A percentile compares a stretch with the other conserved stretches of the same genome.
These are phyloP conservation scores for Lodderomyces beijingensis DNA, from an alignment of 1,139 yeast species.

Conservation along the genomic window DNA sequence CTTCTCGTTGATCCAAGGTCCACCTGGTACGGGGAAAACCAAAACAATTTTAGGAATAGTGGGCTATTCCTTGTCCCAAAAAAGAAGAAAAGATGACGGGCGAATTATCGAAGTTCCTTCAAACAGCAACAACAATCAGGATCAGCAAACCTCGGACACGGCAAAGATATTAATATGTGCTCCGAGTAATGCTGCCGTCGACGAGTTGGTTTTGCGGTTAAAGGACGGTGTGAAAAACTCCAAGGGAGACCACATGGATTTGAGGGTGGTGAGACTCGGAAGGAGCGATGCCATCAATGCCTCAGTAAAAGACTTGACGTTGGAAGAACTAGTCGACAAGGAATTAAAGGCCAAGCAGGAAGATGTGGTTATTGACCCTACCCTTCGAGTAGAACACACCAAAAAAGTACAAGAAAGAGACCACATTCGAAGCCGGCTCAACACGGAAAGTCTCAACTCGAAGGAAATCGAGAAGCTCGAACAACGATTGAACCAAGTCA, in stretches of 20 bases:
- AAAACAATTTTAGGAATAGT: constrained; percentile 91
- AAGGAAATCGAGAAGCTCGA: constrained; percentile 45
- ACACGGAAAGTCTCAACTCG: constrained; percentile 27
- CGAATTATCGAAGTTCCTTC: constrained; percentile 27
- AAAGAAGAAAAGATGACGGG: constrained; percentile 16
- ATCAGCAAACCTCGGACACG: constrained; percentile 9
- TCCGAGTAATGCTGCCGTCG: constrained; percentile 99
- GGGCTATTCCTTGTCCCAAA: constrained; percentile 59
- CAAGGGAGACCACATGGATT: constrained; percentile 55
- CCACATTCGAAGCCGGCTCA: constrained; percentile 36
- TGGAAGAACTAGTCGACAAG: constrained; percentile 82
- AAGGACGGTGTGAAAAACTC: constrained; percentile 64
- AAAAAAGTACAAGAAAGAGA: constrained; percentile 51
- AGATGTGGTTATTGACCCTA: constrained; percentile 39
- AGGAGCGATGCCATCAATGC: constrained; percentile 84
- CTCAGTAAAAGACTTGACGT: constrained; percentile 75
- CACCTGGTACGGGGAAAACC: constrained; percentile 98
- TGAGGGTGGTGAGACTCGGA: constrained; percentile 85
- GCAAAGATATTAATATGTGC: constrained; percentile 79
- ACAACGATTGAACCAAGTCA: constrained; percentile 47
- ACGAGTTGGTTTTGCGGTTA: constrained; percentile 86
- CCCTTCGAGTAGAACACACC: constrained; percentile 49
- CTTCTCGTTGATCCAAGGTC: constrained; percentile 91
- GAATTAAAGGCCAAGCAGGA: constrained; percentile 42
- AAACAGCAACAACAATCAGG: constrained; percentile 6